Conservation (phyloP, 177 flowering plant genomes). For the Vitis hybrid region DNA sequence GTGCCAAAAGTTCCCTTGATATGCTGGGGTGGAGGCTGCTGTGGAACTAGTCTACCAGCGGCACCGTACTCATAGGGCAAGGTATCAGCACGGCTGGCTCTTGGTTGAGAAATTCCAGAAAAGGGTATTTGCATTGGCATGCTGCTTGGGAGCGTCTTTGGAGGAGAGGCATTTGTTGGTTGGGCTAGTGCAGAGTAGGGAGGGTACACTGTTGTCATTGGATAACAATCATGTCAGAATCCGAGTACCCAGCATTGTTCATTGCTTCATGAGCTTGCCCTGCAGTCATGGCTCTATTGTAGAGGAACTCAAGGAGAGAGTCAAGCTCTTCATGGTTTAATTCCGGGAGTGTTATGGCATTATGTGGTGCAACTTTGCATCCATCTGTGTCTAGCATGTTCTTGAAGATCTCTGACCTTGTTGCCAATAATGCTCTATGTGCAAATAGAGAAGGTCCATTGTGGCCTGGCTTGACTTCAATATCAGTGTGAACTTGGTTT, state of each 20-base stretch:
- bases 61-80: conserved; percentile 63
- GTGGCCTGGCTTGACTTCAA: too few relatives aligned
- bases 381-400: too few relatives aligned
- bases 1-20: conserved; percentile 45
- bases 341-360: too few relatives aligned
- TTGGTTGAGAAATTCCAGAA: conserved; percentile 47
- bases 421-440: too few relatives aligned
- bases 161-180: conserved; percentile 45
- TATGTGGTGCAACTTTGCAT: too few relatives aligned
- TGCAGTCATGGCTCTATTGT: conserved; percentile 89
- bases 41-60: conserved; percentile 46
- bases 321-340: too few relatives aligned
- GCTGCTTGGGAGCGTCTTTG: conserved; percentile 55
- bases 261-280: conserved; percentile 99
- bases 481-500: too few relatives aligned
- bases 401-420: too few relatives aligned
- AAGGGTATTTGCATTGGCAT: conserved; percentile 66
- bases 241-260: too few relatives aligned
- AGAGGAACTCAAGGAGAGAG: too few relatives aligned
- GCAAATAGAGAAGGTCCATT: too few relatives aligned
- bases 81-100: conserved; percentile 43
- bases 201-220: conserved; percentile 43
- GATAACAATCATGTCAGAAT: too few relatives aligned
- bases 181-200: conserved; percentile 46
- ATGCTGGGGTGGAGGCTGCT: conserved; percentile 54